A percentile compares a stretch with the other conserved stretches of the same genome.
phyloP scores from a whole-genome alignment of 2,329 filamentous ascomycete genomes.

The Sclerotinia minor region DNA sequence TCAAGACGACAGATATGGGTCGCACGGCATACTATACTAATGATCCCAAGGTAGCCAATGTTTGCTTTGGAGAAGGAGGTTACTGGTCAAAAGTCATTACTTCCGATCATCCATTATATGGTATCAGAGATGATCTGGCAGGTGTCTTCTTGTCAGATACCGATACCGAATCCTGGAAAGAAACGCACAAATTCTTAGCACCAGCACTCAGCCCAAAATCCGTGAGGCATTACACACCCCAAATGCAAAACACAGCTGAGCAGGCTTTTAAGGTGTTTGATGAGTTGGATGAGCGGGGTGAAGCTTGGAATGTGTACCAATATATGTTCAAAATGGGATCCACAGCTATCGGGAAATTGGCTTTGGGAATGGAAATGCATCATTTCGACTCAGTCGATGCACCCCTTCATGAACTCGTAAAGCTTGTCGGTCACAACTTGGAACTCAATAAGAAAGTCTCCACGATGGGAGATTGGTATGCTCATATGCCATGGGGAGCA shows the following conservation, averaged over 20 bases:
- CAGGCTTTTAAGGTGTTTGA: slow-evolving; percentile 35
- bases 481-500: slow-evolving; percentile 48
- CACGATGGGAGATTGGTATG: slow-evolving; percentile 48
- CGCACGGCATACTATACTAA: slow-evolving; percentile 43
- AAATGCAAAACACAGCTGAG: slow-evolving; percentile 31
- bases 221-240: slow-evolving; percentile 41
- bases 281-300: slow-evolving; percentile 30
- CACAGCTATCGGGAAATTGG: slow-evolving; percentile 48
- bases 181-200: slow-evolving; percentile 31
- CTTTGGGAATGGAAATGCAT: slow-evolving; percentile 47
- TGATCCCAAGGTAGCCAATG: slow-evolving; percentile 42
- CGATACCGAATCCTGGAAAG: slow-evolving; percentile 28
- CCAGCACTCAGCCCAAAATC: slow-evolving; percentile 40
- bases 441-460: slow-evolving; percentile 51
- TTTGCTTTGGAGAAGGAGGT: slow-evolving; percentile 42
- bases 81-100: slow-evolving; percentile 45
- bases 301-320: slow-evolving; percentile 50
- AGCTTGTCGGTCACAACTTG: slow-evolving; percentile 44
- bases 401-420: slow-evolving; percentile 47
- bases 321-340: slow-evolving; percentile 52
- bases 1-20: slow-evolving; percentile 45
- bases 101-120: slow-evolving; percentile 31
- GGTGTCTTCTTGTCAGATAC: slow-evolving; percentile 33
- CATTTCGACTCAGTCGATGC: slow-evolving; percentile 47
- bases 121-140: slow-evolving; percentile 27